Base-by-base conservation (phyloP, 2,329 filamentous ascomycete species). In the Chalaropsis thielavioides region DNA sequence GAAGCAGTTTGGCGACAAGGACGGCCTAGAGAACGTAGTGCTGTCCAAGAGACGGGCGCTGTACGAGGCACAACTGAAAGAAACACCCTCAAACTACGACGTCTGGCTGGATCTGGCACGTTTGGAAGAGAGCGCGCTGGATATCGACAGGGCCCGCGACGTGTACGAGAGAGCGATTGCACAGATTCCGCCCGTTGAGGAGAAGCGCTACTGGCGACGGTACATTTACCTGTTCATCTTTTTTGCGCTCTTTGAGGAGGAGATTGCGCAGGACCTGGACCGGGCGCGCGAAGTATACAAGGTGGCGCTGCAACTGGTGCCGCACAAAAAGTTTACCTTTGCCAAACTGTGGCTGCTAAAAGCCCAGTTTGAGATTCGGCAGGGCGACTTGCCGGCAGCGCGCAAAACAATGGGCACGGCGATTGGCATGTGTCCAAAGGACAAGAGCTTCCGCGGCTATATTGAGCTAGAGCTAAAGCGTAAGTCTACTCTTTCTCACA, bases 171-270 rank as follows among this genome's bases (percentile, higher is more conserved):
- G 91, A 70, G 94, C 94, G 1, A 95, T 99, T 70, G 91, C 94
- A 4, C 92, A 99, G 72, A 85, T 97, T 15, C 94, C 94, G 1
- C 92, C 94, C 0, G 95, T 91, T 22, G 89, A 95, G 70, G 94
- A 97, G 74, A 99, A 99, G 79, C 84, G 94, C 59, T 92, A 97
- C 74, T 99, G 94, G 94, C 83, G 94, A 69, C 82, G 94, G 43
- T 99, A 99, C 75, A 95, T 99, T 67, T 99, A 97, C 73, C 82
- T 99, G 1, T 99, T 92, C 90, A 84, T 97, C 54, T 96, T 97
- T 76, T 99, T 97, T 75, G 94, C 94, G 10, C 78, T 96, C 19
- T 97, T 89, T 84, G 94, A 97, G 74, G 94, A 99, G 75, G 85
- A 89, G 74, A 87, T 92, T 68, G 87, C 86, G 43, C 86, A 87